phyloP scores from a whole-genome alignment of 1,284 basidiomycete species.

The Mycena citricolor region DNA sequence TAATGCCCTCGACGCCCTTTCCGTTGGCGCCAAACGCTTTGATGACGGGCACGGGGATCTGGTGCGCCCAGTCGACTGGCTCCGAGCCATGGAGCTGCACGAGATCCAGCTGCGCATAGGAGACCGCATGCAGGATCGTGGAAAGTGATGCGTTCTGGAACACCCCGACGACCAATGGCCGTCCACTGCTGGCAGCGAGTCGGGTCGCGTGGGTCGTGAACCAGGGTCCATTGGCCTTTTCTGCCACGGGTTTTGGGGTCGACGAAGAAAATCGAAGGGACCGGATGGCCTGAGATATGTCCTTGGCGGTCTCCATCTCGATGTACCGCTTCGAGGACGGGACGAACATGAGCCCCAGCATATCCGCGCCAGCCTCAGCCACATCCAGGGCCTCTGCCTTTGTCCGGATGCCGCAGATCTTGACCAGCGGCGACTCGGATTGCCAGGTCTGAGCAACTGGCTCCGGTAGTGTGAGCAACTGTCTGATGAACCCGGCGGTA shows the following conservation, averaged over 20 bases:
- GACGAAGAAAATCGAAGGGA: slow-evolving; percentile 30
- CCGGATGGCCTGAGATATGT: slow-evolving; percentile 71
- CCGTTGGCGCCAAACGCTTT: slow-evolving; percentile 55
- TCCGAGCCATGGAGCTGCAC: slow-evolving; percentile 55
- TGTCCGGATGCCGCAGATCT: slow-evolving; percentile 86
- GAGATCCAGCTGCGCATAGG: slow-evolving; percentile 58
- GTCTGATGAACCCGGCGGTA: slow-evolving; percentile 77
- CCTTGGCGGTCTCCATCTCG: slow-evolving; percentile 59
- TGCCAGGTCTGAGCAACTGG: no score
- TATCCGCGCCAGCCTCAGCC: slow-evolving; percentile 83
- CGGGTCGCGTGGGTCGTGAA: slow-evolving; percentile 47
- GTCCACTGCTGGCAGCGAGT: slow-evolving; percentile 33
- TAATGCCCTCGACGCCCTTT: slow-evolving; percentile 55
- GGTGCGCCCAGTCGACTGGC: slow-evolving; percentile 39
- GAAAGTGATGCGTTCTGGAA: slow-evolving; percentile 67
- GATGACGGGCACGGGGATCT: slow-evolving; percentile 40
- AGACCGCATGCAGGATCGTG: slow-evolving; percentile 49
- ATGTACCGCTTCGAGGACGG: slow-evolving; percentile 71
- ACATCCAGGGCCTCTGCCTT: slow-evolving; percentile 77
- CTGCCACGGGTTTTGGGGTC: slow-evolving; percentile 13
- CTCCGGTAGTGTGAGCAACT: slow-evolving; percentile 63
- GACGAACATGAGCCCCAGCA: slow-evolving; percentile 88
- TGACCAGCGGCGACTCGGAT: slow-evolving; percentile 68
- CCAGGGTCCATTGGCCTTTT: slow-evolving; percentile 45
- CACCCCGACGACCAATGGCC: slow-evolving; percentile 68